Base-by-base conservation (phyloP, 2,329 filamentous ascomycete genomes). In the Albifimbria verrucaria region DNA sequence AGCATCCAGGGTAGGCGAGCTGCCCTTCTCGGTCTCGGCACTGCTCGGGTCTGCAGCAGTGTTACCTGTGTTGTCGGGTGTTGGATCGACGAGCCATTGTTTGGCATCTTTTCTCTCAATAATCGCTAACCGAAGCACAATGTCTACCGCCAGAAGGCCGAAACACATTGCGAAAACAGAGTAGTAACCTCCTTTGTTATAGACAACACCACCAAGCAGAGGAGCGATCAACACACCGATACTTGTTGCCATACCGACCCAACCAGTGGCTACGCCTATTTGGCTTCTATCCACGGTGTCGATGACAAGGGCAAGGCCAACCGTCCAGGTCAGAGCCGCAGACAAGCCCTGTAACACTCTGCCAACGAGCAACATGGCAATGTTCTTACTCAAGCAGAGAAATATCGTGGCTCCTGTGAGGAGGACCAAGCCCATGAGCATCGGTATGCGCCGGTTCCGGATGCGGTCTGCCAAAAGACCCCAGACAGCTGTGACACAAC, bases 101-200 rank as follows among this genome's bases (percentile, higher is more conserved):
- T 61, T 65, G 17, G 67, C 65, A 7, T 64, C 57, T 52, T 67
- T 69, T 44, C 62, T 62, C 42, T 71, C 68, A 39, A 71, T 63
- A 22, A 71, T 64, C 42, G 57, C 47, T 7, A 71, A 52, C 23
- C 68, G 65, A n/a, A 71, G 52, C 2, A 57, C 48, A 48, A 70
- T 66, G 7, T 71, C 68, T 6, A 64, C 62, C 3, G 60, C 64
- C 26, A 71, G 59, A 2, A 71, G 57, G 9, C 65, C 68, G 50
- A 71, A 71, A 48, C 68, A 71, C 62, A 71, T 69, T 23, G 62
- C 62, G 54, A 68, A 71, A 22, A 71, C 66, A 17, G 65, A 50
- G 52, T 68, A 68, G 52, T 71, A 71, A 2, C 66, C 68, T 3
- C 61, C 66, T 18, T 59, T 60, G 18, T 61, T 60, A 44, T 69